phyloP scores from a whole-genome alignment of 108 stramenopile genomes.

The Nannochloropsis granulata region DNA sequence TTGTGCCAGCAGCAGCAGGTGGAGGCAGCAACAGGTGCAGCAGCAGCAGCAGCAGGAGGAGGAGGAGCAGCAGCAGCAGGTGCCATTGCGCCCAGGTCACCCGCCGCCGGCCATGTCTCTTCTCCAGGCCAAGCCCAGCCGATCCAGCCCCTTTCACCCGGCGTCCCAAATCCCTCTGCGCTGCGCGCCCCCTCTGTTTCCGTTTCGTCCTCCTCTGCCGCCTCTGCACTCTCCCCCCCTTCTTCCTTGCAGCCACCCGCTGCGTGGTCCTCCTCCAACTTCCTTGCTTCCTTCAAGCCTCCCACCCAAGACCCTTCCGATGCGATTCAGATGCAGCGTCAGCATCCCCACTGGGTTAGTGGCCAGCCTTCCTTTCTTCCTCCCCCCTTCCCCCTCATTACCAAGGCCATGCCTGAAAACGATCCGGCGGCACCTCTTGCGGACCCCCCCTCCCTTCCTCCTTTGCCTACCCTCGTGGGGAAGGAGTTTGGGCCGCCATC shows the following conservation, averaged over 20 bases:
- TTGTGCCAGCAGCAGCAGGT: background rate
- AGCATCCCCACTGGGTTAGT: too few relatives aligned
- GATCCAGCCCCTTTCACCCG: background rate
- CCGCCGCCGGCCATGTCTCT: background rate
- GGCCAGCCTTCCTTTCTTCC: too few relatives aligned
- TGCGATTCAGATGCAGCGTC: too few relatives aligned
- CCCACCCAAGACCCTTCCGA: too few relatives aligned
- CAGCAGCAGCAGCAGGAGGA: background rate
- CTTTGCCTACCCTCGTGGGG: background rate
- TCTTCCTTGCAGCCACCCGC: background rate
- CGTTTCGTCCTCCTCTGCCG: too few relatives aligned
- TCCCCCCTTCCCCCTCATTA: too few relatives aligned
- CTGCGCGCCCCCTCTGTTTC: background rate
- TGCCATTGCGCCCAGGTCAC: background rate
- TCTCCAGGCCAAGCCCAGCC: background rate
- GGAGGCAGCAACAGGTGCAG: background rate
- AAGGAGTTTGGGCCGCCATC: too few relatives aligned
- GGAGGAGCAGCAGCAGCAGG: background rate
- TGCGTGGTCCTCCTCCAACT: background rate
- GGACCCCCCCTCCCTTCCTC: background rate
- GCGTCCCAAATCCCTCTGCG: background rate
- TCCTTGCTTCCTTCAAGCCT: background rate
- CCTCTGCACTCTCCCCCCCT: too few relatives aligned
- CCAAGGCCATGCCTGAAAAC: too few relatives aligned
- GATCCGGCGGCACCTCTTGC: too few relatives aligned